These are phyloP conservation scores for Colletotrichum liriopes DNA, from an alignment of 2,329 filamentous ascomycete genomes.

Conservation along the genomic window DNA sequence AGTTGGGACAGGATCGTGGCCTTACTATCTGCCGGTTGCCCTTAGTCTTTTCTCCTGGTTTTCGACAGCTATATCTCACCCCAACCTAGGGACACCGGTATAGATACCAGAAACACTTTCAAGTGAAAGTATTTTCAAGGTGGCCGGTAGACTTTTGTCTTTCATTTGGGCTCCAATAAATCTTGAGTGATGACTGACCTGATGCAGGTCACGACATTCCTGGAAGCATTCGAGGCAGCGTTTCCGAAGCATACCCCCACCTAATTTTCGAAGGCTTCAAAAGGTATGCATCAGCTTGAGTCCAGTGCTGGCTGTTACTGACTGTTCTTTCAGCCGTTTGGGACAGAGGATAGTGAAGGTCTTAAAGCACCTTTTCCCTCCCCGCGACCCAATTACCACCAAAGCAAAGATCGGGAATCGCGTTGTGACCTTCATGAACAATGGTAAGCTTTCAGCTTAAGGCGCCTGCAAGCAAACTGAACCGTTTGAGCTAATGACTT, in stretches of 20 bases:
- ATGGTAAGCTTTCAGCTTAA: background rate
- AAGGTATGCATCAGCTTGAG: constrained; percentile 15
- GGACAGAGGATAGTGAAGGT: constrained; percentile 90
- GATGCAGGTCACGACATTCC: constrained; percentile 85
- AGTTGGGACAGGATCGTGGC: background rate
- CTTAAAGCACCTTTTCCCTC: constrained; percentile 94
- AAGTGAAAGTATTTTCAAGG: background rate
- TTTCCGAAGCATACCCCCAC: constrained; percentile 93
- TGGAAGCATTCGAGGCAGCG: constrained; percentile 86
- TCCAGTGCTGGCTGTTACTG: background rate
- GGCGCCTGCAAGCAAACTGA: background rate
- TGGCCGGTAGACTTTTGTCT: background rate
- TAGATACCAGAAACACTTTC: background rate
- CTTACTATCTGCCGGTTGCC: background rate
- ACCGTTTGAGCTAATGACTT: constrained; percentile 70
- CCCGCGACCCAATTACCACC: constrained; percentile 81
- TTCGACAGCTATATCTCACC: background rate
- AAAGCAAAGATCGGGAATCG: constrained; percentile 86
- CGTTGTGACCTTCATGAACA: constrained; percentile 81
- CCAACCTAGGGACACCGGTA: too few relatives aligned
- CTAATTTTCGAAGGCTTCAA: constrained; percentile 95
- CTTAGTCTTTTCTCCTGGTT: background rate
- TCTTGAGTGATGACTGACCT: background rate
- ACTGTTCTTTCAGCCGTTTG: constrained; percentile 70
- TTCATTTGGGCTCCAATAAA: background rate